A percentile compares a stretch with the other conserved stretches of the same genome.
Conservation (phyloP, 495 filamentous ascomycete species). For the Daldinia loculata region DNA sequence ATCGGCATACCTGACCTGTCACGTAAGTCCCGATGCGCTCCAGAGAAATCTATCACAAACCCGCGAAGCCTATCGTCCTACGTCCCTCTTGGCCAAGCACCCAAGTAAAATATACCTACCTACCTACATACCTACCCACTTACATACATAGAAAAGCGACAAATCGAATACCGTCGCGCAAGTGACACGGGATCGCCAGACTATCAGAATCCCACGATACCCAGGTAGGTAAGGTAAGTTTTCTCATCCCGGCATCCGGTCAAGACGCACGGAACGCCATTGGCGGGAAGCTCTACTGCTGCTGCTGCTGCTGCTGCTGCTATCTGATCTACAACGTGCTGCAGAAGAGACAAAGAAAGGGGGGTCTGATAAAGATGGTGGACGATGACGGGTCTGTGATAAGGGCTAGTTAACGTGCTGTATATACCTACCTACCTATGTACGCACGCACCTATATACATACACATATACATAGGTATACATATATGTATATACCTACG, state of each 20-base stretch:
- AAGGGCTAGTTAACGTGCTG: not conserved
- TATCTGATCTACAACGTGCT: not conserved
- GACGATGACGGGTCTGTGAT: not conserved
- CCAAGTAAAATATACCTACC: not conserved
- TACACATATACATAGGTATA: no score
- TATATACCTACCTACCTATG: not conserved
- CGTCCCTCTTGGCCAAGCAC: not conserved
- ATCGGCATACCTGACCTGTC: slow-evolving; percentile 12
- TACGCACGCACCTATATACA: not conserved
- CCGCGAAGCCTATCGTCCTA: slow-evolving; percentile 2
- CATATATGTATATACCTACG: no score
- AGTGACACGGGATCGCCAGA: not conserved
- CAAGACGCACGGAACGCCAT: slow-evolving; percentile 6
- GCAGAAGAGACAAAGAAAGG: not conserved
- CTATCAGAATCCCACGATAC: not conserved
- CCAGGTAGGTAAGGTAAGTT: slow-evolving; percentile 16
- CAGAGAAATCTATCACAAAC: not conserved
- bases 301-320: not conserved
- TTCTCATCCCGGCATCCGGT: not conserved
- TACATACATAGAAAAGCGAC: not conserved
- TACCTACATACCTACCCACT: not conserved
- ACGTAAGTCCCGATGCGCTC: slow-evolving; percentile 1
- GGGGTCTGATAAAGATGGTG: not conserved
- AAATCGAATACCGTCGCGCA: not conserved
- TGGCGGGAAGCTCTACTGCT: not conserved